Base-by-base conservation (phyloP, 495 filamentous ascomycete species). In the Physcia stellaris region DNA sequence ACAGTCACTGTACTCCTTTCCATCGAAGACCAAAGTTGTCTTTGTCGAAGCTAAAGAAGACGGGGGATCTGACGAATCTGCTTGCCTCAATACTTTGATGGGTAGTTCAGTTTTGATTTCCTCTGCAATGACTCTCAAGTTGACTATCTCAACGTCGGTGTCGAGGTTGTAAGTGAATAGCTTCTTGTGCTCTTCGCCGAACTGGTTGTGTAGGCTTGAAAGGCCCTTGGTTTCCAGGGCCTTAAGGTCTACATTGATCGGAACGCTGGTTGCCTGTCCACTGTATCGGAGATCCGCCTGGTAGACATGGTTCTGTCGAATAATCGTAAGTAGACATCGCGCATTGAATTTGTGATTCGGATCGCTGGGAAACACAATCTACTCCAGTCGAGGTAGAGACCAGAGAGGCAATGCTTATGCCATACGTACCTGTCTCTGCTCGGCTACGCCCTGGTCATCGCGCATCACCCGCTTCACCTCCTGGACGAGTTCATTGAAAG, bases 271-370 rank as follows among this genome's bases (percentile, higher is more conserved):
- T 0, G 65, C 65, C 38, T 70, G 65, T 2, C 65, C 66, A 19
- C 60, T 63, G 38, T 70, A 68, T 2, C 66, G 48, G 4, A 68
- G 57, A 24, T 68, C 66, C 0, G 59, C 55, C 32, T 68, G 59
- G 35, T 66, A 64, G 4, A 40, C 40, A 12, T 52, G 32, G 3
- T 54, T 53, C 48, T 59, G 55, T 11, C 26, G n/a, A 28, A 28
- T 13, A 28, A 28, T 9, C n/a, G n/a, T n/a, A n/a, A n/a, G n/a
- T n/a, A n/a, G n/a, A n/a, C n/a, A n/a, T n/a, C n/a, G n/a, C n/a
- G n/a, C n/a, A n/a, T n/a, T n/a, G n/a, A n/a, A n/a, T n/a, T n/a
- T n/a, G n/a, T n/a, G n/a, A n/a, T n/a, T n/a, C n/a, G n/a, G n/a
- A n/a, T n/a, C n/a, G n/a, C n/a, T n/a, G n/a, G n/a, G n/a, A n/a